Evolutionary conservation across 2,329 filamentous ascomycete genomes (phyloP).

Genomic region (Torrubiellomyces zombiae): DNA sequence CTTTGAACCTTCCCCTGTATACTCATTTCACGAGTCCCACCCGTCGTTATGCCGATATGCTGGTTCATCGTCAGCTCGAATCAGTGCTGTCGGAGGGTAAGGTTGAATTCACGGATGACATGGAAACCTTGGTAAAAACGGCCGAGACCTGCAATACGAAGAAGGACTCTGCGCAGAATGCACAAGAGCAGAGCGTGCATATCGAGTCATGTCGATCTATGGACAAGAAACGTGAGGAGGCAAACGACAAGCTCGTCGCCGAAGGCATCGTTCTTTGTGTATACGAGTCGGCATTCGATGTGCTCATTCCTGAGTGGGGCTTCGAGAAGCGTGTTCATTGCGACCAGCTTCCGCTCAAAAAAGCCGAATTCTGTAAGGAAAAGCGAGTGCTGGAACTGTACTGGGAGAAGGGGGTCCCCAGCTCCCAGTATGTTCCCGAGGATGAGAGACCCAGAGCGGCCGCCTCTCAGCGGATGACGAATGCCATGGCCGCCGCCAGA

Average conservation of each 20-base stretch:
- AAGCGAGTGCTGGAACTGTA: conserved; percentile 88
- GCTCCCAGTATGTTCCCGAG: conserved; percentile 88
- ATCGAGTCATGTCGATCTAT: conserved; percentile 94
- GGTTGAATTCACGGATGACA: conserved; percentile 74
- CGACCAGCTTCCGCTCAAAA: conserved; percentile 92
- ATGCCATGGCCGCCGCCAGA: conserved; percentile 58
- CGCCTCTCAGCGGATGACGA: conserved; percentile 54
- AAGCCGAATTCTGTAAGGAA: conserved; percentile 98
- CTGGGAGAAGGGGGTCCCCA: conserved; percentile 98
- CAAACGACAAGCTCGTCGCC: conserved; percentile 80
- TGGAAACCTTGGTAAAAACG: conserved; percentile 78
- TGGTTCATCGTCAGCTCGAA: conserved; percentile 91
- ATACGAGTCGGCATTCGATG: conserved; percentile 96
- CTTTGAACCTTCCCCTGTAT: conserved; percentile 82
- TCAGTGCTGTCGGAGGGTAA: conserved; percentile 66
- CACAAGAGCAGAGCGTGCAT: conserved; percentile 96
- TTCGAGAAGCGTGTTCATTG: conserved; percentile 99
- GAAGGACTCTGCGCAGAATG: conserved; percentile 94
- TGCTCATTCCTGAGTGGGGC: conserved; percentile 93
- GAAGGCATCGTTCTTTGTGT: conserved; percentile 94
- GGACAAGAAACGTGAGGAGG: conserved; percentile 77
- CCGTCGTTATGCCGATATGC: conserved; percentile 82
- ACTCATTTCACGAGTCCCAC: conserved; percentile 96
- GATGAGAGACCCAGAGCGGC: conserved; percentile 85
- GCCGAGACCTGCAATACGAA: conserved; percentile 95